Base-by-base conservation (phyloP, 495 filamentous ascomycete species). In the Penicillium cosmopolitanum region DNA sequence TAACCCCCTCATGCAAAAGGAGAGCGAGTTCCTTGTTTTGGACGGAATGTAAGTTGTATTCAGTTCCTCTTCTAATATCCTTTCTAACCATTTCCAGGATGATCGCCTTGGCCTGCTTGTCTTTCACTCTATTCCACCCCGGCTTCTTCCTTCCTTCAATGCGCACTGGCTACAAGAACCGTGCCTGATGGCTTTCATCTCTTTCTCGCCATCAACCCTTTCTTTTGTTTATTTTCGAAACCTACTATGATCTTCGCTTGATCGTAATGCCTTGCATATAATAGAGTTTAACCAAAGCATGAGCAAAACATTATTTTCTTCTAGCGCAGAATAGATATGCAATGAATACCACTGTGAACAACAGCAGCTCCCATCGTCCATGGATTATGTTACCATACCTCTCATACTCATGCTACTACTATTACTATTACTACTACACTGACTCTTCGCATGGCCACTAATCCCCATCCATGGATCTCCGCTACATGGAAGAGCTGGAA, bases 1-100 rank as follows among this genome's bases (percentile, higher is more conserved):
- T 5, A 87, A 84, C 66, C 65, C 77, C 0, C 78, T 89, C 61
- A 90, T 89, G 87, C 85, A 84, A 62, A 82, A 87, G 58, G 83
- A 90, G 71, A 63, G 76, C 21, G 80, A 82, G 16, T 89, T 90
- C 64, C 78, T 88, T 18, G 79, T 83, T 12, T 73, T 91, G 40
- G 87, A 91, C 67, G 73, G 80, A 65, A 77, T 79, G 80, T 81
- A 60, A 70, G 79, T 77, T 25, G 23, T 6, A n/a, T 15, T n/a
- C 55, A 34, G 25, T 18, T 18, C 8, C 47, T 18, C 18, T 33
- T 18, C 7, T n/a, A 10, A 7, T 10, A 21, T 12, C 11, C 16
- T 15, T 43, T 31, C 56, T 58, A 35, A 58, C 38, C 15, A 31
- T 18, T 19, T 1, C 15, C 47, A 79, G 77, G 68, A 84, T 85